Conservation (phyloP, 1,284 basidiomycete genomes). For the Cystobasidiaceae sp. region DNA sequence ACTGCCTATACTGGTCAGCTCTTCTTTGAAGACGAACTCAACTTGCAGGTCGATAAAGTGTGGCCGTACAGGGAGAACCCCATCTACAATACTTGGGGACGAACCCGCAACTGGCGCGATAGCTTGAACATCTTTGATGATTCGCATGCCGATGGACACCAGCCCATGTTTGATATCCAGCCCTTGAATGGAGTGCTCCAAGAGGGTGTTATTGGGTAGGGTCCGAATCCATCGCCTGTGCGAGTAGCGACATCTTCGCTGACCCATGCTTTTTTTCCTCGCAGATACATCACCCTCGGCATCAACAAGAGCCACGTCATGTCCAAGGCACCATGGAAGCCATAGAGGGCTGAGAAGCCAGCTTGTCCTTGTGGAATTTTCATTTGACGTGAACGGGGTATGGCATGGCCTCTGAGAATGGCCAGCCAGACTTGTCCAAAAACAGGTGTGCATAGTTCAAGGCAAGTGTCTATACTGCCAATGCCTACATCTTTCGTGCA, state of each 20-base stretch:
- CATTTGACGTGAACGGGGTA: neutral
- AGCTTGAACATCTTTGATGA: slow-evolving; percentile 49
- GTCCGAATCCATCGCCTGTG: neutral
- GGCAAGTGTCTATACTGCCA: too few species aligned
- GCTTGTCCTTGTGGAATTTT: too few species aligned
- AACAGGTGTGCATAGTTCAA: neutral
- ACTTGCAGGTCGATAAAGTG: slow-evolving; percentile 46
- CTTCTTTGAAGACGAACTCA: slow-evolving; percentile 50
- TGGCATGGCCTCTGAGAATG: neutral
- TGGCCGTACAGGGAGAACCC: slow-evolving; percentile 49
- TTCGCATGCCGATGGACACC: slow-evolving; percentile 47
- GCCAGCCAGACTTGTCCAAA: neutral
- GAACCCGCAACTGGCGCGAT: slow-evolving; percentile 51
- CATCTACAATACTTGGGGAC: slow-evolving; percentile 46
- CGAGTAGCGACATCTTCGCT: neutral
- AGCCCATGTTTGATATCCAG: slow-evolving; percentile 49
- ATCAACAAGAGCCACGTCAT: slow-evolving; percentile 26
- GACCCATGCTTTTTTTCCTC: neutral
- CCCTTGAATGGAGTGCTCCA: slow-evolving; percentile 49
- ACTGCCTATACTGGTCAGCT: slow-evolving; percentile 51
- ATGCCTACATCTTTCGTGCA: too few species aligned
- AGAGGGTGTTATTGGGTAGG: slow-evolving; percentile 49
- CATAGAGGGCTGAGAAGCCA: neutral
- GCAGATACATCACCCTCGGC: slow-evolving; percentile 19
- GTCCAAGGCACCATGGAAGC: slow-evolving; percentile 25